Evolutionary conservation across 495 filamentous ascomycete genomes (phyloP), one percentile per base, ranked within the genome.

Genomic region (Usnea hakonensis): DNA sequence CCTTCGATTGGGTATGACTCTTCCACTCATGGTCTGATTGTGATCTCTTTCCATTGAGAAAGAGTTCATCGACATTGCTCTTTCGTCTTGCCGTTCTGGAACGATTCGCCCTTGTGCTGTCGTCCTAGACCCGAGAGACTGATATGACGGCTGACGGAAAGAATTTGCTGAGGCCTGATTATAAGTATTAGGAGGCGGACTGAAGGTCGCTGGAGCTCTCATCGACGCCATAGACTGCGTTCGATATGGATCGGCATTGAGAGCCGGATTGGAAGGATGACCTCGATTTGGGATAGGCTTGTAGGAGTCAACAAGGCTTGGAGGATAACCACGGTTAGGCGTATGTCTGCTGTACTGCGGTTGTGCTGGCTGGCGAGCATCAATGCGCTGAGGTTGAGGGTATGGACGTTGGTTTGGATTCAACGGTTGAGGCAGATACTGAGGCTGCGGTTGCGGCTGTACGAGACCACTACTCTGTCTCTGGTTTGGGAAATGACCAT

Each of bases 31-130:
- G 26, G 91, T 96, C 69, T 96, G 94, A 60, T 86, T 80, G 61
- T 87, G 79, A 61, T 97, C 90, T 54, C 83, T 81, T 63, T 93
- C 89, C 63, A 85, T 75, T 19, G 86, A 80, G 71, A 96, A 96
- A 3, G 88, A 88, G 19, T 86, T 91, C 85, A 99, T 86, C 33
- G 93, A 95, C 94, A 97, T 97, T 55, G 94, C 85, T 55, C 95
- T 83, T 70, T 97, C 92, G 69, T 97, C 87, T 69, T 94, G 88
- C 52, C 91, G 83, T 66, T 96, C 92, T 9, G 95, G 95, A 1
- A 99, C 90, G 32, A 90, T 75, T 57, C 95, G 83, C 19, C 95
- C 95, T 71, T 95, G 90, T 2, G 90, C 90, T 28, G 92, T 95
- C 33, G 91, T 97, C 69, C 90, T 82, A 38, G 89, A 86, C 59